Conservation (phyloP, 148 eudicot genomes). For the Nepenthes mirabilis region DNA sequence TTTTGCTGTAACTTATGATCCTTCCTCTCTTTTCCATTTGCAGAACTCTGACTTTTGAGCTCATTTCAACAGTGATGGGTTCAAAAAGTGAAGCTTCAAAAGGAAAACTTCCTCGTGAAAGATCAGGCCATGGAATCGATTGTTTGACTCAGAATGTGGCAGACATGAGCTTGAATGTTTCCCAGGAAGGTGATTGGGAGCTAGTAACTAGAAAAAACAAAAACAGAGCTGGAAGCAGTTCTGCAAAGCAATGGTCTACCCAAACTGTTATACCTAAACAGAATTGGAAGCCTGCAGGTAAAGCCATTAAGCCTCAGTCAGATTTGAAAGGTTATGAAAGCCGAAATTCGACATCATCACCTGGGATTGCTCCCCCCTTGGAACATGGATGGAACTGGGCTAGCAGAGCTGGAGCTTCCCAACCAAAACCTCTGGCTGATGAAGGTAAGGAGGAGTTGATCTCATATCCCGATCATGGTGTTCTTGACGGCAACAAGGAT, state of each 20-base stretch:
- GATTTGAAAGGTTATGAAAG: background rate
- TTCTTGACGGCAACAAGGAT: slow-evolving; percentile 19
- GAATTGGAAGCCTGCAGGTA: slow-evolving; percentile 15
- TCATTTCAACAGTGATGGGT: background rate
- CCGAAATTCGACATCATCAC: slow-evolving; percentile 4
- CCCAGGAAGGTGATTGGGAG: slow-evolving; percentile 44
- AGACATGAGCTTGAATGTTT: slow-evolving; percentile 21
- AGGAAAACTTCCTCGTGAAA: background rate
- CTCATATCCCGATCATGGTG: background rate
- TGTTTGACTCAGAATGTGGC: slow-evolving; percentile 27
- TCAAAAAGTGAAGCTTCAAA: background rate
- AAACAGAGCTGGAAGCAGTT: slow-evolving; percentile 20
- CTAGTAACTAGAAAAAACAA: slow-evolving; percentile 27
- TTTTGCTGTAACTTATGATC: too few species aligned
- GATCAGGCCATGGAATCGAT: slow-evolving; percentile 5
- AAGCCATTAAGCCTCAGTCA: slow-evolving; percentile 15
- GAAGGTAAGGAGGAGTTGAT: slow-evolving; percentile 7
- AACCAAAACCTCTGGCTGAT: slow-evolving; percentile 3
- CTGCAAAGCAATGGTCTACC: slow-evolving; percentile 15
- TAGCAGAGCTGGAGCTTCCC: slow-evolving; percentile 14
- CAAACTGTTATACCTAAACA: slow-evolving; percentile 29
- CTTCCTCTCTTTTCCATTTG: too few species aligned
- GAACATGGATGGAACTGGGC: slow-evolving; percentile 30
- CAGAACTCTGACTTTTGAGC: background rate
- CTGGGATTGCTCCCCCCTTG: slow-evolving; percentile 24